Base-by-base conservation (phyloP, 2,329 filamentous ascomycete genomes). In the Cytospora leucostoma region DNA sequence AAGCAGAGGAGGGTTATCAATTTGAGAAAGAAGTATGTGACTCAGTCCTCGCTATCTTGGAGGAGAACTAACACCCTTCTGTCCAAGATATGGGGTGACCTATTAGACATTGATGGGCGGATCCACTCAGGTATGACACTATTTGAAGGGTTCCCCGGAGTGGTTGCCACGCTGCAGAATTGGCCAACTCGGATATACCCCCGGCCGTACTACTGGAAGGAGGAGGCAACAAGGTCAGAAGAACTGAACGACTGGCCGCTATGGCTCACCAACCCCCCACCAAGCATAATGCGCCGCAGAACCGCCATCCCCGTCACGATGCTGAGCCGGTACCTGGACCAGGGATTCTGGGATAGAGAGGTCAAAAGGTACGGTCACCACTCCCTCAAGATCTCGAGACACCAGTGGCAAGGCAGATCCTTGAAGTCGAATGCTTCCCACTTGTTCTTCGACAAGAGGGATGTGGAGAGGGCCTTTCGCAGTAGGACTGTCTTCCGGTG, bases 231-330 rank as follows among this genome's bases (percentile, higher is more conserved):
- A 2, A 10, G 11, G 19, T 33, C 33, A 7, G 56, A 59, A 49
- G 4, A 32, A 13, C 34, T 51, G 15, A 8, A 40, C 11, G 47
- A 33, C 56, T 59, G 56, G 56, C 56, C 56, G 2, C 8, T n/a
- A 34, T 59, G 56, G 56, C 56, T 59, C 47, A 34, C 37, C 7
- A 19, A 51, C n/a, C 56, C 56, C 2, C 47, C 56, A 4, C 56
- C 47, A 1, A n/a, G 13, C 10, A 1, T 59, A 13, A 15, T 59
- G 19, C 4, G 8, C 34, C 56, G 56, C 19, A 3, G 12, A 7
- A 59, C 56, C 2, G 56, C 47, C 19, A 13, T 59, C 8, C 56
- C 56, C 2, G 56, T 59, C n/a, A 37, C 56, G 7, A 59, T 59
- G 56, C 49, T 59, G 47, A 59, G 56, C 47, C 19, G 47, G 7